A percentile compares a stretch with the other conserved stretches of the same genome.
Conservation (phyloP, 352 stramenopile species). For the Aphanomyces astaci region DNA sequence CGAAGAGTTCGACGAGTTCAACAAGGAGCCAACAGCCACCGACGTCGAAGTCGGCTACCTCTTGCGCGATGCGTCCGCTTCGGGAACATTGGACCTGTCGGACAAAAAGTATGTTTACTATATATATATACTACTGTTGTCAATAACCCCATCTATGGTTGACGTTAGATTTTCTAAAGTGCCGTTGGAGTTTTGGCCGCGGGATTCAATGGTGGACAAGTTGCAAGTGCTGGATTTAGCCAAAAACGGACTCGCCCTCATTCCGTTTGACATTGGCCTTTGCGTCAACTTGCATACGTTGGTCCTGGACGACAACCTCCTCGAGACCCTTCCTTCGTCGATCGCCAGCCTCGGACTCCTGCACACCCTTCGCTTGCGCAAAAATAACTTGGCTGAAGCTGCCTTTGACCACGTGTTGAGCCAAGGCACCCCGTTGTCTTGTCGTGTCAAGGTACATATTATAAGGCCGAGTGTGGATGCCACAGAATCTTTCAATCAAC, state of each 20-base stretch:
- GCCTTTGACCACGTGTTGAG: slow-evolving; percentile 40
- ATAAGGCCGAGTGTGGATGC: not conserved
- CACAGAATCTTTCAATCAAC: no score
- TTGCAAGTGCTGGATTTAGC: slow-evolving; percentile 41
- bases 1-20: slow-evolving; percentile 52
- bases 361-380: slow-evolving; percentile 54
- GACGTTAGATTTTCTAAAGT: slow-evolving; percentile 8
- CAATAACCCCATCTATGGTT: no score
- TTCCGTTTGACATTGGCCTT: slow-evolving; percentile 41
- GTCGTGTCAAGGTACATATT: slow-evolving; percentile 25
- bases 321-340: slow-evolving; percentile 38
- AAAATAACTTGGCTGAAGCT: slow-evolving; percentile 54
- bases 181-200: not conserved
- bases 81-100: slow-evolving; percentile 42
- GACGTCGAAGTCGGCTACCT: slow-evolving; percentile 29
- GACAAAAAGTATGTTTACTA: slow-evolving; percentile 28
- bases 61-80: slow-evolving; percentile 53
- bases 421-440: slow-evolving; percentile 25
- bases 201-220: not conserved
- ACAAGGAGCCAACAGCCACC: slow-evolving; percentile 14
- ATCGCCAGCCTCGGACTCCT: slow-evolving; percentile 43
- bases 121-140: no score
- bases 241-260: slow-evolving; percentile 44
- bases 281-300: slow-evolving; percentile 51
- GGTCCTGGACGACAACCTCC: slow-evolving; percentile 55